phyloP scores from a whole-genome alignment of 306 rosid species.

The Quercus mongolica region DNA sequence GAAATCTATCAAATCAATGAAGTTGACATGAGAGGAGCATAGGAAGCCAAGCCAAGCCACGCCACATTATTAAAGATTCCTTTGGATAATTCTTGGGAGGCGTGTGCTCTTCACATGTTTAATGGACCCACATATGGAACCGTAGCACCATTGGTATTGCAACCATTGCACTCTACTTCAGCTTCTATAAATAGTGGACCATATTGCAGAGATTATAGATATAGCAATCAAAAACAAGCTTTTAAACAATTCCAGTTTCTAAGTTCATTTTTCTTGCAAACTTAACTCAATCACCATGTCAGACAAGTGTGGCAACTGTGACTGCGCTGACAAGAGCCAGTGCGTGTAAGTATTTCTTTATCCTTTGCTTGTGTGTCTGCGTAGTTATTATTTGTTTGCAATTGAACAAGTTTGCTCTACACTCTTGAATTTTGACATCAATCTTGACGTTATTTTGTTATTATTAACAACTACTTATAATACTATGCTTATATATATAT shows the following conservation, averaged over 20 bases:
- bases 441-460: no score
- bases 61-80: constrained; percentile 49
- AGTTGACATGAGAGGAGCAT: constrained; percentile 64
- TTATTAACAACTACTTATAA: no score
- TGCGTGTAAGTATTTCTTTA: constrained; percentile 48
- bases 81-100: constrained; percentile 33
- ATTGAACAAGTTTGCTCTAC: no score
- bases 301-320: constrained; percentile 45
- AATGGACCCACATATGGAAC: background rate
- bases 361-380: background rate
- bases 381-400: background rate
- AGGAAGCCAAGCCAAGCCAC: constrained; percentile 21
- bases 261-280: constrained; percentile 9
- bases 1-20: constrained; percentile 9
- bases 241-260: constrained; percentile 5
- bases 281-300: constrained; percentile 51
- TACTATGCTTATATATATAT: no score
- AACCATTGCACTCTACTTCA: background rate
- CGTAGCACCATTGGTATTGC: background rate
- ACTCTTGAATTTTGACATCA: no score
- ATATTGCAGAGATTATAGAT: constrained; percentile 25
- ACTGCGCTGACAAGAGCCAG: constrained; percentile 60
- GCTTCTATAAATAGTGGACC: constrained; percentile 52
- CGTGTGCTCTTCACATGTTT: constrained; percentile 39
- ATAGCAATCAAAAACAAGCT: constrained; percentile 25